These are phyloP conservation scores for Mycena epipterygia DNA, from an alignment of 768 basidiomycete genomes.

Conservation along the genomic window DNA sequence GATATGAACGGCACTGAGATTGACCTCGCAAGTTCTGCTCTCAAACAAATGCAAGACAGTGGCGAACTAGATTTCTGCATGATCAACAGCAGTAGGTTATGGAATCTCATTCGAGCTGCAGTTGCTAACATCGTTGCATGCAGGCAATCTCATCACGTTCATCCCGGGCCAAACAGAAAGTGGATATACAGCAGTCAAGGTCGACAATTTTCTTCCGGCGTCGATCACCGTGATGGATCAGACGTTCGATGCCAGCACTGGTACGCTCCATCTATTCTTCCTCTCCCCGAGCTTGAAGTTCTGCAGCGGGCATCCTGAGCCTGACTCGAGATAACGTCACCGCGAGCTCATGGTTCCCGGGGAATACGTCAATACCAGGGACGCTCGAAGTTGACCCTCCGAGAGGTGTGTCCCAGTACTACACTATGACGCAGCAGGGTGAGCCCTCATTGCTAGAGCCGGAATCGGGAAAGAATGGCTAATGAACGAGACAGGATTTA, in stretches of 20 bases:
- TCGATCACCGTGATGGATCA: constrained; percentile 3
- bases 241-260: neutral
- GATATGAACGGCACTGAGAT: neutral
- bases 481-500: neutral
- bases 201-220: neutral
- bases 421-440: constrained; percentile 7
- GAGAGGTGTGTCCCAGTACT: neutral
- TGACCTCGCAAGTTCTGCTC: constrained; percentile 2
- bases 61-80: neutral
- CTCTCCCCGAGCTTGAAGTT: neutral
- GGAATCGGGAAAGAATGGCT: too few species aligned
- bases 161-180: neutral
- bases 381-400: neutral
- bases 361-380: neutral
- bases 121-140: neutral
- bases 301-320: neutral
- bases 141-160: neutral
- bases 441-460: neutral
- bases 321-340: neutral
- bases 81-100: neutral
- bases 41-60: neutral
- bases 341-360: neutral
- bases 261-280: neutral
- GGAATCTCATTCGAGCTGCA: neutral
- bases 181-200: neutral